Percentiles rank a stretch among this genome's conserved stretches.
These are phyloP conservation scores for Candida nemodendra DNA, from an alignment of 805 yeast species.

Conservation along the genomic window DNA sequence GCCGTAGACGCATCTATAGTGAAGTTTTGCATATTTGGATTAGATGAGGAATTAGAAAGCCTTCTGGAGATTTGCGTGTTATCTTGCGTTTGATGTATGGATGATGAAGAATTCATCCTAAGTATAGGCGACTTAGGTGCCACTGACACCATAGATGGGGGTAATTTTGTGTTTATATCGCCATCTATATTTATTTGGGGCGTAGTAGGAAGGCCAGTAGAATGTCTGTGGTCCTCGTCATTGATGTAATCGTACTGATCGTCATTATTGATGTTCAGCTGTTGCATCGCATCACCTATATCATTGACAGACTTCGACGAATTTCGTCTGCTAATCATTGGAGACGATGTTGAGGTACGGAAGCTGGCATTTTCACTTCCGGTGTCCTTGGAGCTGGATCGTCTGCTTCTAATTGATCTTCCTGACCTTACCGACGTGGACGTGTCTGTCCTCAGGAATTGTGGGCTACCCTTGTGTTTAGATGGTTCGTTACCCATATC, in stretches of 20 bases:
- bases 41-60: slow-evolving; percentile 5
- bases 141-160: slow-evolving; percentile 35
- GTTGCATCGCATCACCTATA: slow-evolving; percentile 16
- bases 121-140: slow-evolving; percentile 35
- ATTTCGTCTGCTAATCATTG: slow-evolving; percentile 27
- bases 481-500: slow-evolving; percentile 36
- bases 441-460: slow-evolving; percentile 32
- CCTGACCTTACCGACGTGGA: slow-evolving; percentile 30
- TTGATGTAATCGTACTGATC: slow-evolving; percentile 24
- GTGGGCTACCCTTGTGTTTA: slow-evolving; percentile 27
- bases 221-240: slow-evolving; percentile 14
- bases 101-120: slow-evolving; percentile 31
- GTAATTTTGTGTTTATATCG: slow-evolving; percentile 21
- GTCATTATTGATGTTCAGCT: slow-evolving; percentile 17
- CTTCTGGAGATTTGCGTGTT: slow-evolving; percentile 6
- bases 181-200: slow-evolving; percentile 15
- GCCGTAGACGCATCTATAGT: slow-evolving; percentile 11
- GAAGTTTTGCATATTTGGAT: slow-evolving; percentile 15
- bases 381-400: slow-evolving; percentile 21
- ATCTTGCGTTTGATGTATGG: slow-evolving; percentile 17
- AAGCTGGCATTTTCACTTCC: slow-evolving; percentile 21
- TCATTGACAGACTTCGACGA: slow-evolving; percentile 25
- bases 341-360: slow-evolving; percentile 23
- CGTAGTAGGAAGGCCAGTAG: slow-evolving; percentile 6
- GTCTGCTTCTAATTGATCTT: slow-evolving; percentile 30